These are phyloP conservation scores for Leptodermis oblonga DNA, from an alignment of 257 asterid genomes.

Conservation along the genomic window DNA sequence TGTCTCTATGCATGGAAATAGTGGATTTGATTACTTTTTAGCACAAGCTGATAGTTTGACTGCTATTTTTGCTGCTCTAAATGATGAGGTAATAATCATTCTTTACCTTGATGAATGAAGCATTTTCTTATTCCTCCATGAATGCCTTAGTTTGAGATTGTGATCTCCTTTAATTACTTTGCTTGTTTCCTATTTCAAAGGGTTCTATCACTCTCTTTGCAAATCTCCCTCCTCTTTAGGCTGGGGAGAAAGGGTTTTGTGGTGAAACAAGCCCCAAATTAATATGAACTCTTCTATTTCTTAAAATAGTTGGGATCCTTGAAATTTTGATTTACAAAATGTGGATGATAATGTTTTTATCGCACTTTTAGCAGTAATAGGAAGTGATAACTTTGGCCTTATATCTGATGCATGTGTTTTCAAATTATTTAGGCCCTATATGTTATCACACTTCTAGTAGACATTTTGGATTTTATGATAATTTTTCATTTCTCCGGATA, in stretches of 20 bases:
- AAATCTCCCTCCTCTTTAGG: background rate
- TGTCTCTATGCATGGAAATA: constrained; percentile 67
- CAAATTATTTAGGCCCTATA: no score
- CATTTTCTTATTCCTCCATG: background rate
- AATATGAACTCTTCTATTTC: no score
- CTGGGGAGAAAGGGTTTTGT: background rate
- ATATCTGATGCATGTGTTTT: constrained; percentile 3
- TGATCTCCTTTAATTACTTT: background rate
- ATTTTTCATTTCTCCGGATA: background rate
- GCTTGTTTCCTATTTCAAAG: background rate
- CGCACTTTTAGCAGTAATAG: background rate
- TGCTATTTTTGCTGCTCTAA: constrained; percentile 93
- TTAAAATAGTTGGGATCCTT: background rate
- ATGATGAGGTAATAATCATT: constrained; percentile 71
- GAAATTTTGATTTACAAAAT: background rate
- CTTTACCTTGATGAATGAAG: background rate
- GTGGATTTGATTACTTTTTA: constrained; percentile 85
- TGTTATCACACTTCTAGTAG: background rate
- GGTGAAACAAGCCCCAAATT: background rate
- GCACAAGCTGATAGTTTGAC: constrained; percentile 98
- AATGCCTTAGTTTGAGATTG: background rate
- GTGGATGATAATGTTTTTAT: background rate
- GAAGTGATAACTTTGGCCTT: no score
- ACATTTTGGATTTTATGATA: background rate
- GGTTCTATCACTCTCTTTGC: background rate